These are phyloP conservation scores for Zelopaecilomyces penicillatus DNA, from an alignment of 2,329 filamentous ascomycete genomes.

Conservation along the genomic window DNA sequence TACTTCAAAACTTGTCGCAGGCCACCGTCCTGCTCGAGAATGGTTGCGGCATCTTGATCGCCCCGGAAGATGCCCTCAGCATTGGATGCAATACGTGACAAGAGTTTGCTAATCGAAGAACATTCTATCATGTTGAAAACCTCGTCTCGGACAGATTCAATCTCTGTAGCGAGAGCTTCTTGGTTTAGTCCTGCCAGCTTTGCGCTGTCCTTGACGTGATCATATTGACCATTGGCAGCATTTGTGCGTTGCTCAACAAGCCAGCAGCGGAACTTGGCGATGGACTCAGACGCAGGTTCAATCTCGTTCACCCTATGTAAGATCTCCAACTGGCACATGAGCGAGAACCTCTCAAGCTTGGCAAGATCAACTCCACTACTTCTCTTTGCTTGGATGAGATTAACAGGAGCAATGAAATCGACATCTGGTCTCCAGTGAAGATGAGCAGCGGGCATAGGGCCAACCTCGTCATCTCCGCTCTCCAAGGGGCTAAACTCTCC, in stretches of 20 bases:
- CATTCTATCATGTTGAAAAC: too few relatives aligned
- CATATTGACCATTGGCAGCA: neutral
- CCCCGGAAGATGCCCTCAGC: too few relatives aligned
- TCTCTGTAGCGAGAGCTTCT: neutral
- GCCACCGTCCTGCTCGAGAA: neutral
- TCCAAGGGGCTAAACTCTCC: neutral
- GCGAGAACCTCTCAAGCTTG: too few relatives aligned
- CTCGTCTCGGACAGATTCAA: too few relatives aligned
- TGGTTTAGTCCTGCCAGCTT: neutral
- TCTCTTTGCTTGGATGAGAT: neutral
- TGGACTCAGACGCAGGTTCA: neutral
- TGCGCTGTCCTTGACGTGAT: neutral
- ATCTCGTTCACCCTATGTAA: neutral
- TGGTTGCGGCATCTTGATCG: too few relatives aligned
- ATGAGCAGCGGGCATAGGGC: neutral
- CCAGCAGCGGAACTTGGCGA: neutral
- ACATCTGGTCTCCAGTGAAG: slow-evolving; percentile 2
- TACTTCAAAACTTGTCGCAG: neutral
- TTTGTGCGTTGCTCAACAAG: neutral
- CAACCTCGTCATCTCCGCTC: neutral
- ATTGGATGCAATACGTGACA: too few relatives aligned
- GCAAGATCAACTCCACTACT: too few relatives aligned
- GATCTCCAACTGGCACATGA: neutral
- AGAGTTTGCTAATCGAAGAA: too few relatives aligned
- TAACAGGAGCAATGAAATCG: slow-evolving; percentile 1